These are phyloP conservation scores for Takakia lepidozioides DNA, from an alignment of 225 moss, liverwort and hornwort genomes.

Conservation along the genomic window DNA sequence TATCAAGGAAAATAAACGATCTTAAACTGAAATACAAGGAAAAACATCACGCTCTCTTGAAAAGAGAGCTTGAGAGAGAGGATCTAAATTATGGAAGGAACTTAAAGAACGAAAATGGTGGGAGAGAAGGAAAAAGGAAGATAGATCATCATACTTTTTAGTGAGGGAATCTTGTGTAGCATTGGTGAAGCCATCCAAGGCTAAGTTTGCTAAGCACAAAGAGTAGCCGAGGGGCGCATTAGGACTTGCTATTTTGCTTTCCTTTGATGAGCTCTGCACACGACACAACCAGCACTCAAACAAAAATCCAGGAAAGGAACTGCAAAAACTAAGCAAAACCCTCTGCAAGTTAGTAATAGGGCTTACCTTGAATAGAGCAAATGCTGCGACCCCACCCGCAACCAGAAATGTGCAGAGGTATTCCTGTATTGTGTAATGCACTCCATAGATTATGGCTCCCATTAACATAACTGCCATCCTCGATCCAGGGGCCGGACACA, in stretches of 20 bases:
- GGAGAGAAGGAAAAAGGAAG: too few species aligned
- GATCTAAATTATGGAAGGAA: background rate
- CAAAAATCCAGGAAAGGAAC: background rate
- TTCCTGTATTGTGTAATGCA: slow-evolving; percentile 39
- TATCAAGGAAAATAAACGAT: background rate
- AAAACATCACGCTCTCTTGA: slow-evolving; percentile 18
- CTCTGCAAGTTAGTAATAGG: background rate
- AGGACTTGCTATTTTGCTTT: slow-evolving; percentile 59
- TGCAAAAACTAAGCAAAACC: background rate
- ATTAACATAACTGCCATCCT: slow-evolving; percentile 45
- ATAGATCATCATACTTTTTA: too few species aligned
- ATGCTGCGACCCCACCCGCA: slow-evolving; percentile 35
- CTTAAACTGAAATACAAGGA: background rate
- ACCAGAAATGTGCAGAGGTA: slow-evolving; percentile 47
- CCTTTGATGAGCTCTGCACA: slow-evolving; percentile 49
- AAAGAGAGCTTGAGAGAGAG: slow-evolving; percentile 1
- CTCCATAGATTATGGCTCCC: slow-evolving; percentile 40
- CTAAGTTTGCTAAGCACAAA: slow-evolving; percentile 72
- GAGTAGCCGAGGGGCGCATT: slow-evolving; percentile 74
- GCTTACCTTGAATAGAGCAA: slow-evolving; percentile 18
- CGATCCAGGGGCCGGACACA: too few species aligned
- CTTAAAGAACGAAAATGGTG: too few species aligned
- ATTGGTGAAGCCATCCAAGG: slow-evolving; percentile 86
- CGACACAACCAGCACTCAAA: background rate
- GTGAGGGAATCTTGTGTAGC: slow-evolving; percentile 91